A percentile compares a stretch with the other conserved stretches of the same genome.
phyloP scores from a whole-genome alignment of 2,329 filamentous ascomycete genomes.

The Penicillium sp. region DNA sequence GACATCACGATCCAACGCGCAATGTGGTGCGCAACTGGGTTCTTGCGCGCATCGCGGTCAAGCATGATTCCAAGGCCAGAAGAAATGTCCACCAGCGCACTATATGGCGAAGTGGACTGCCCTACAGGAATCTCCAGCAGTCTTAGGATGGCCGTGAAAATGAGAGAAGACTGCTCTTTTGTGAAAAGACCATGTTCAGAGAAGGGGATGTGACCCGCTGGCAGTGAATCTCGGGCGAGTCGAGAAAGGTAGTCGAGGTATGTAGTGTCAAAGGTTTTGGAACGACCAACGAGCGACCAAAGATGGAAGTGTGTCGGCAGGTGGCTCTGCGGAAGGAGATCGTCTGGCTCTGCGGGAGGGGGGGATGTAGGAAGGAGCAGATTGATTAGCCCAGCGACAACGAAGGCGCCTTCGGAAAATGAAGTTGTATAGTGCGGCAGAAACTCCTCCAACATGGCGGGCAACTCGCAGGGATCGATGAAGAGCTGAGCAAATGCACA shows the following conservation, averaged over 20 bases:
- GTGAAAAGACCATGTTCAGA: slow-evolving; percentile 87
- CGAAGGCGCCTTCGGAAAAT: slow-evolving; percentile 84
- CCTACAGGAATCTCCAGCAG: slow-evolving; percentile 94
- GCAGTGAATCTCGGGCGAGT: slow-evolving; percentile 75
- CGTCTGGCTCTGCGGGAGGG: slow-evolving; percentile 59
- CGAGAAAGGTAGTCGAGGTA: slow-evolving; percentile 88
- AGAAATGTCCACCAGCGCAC: slow-evolving; percentile 69
- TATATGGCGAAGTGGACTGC: slow-evolving; percentile 90
- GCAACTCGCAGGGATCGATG: slow-evolving; percentile 82
- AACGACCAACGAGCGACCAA: slow-evolving; percentile 89
- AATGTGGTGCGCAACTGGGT: slow-evolving; percentile 86
- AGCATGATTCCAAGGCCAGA: slow-evolving; percentile 80
- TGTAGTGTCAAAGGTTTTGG: slow-evolving; percentile 77
- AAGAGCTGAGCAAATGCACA: slow-evolving; percentile 87
- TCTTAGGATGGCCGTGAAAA: slow-evolving; percentile 86
- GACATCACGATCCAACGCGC: slow-evolving; percentile 92
- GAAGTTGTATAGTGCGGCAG: slow-evolving; percentile 89
- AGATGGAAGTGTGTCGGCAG: slow-evolving; percentile 93
- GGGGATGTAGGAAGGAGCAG: slow-evolving; percentile 80
- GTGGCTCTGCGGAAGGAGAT: slow-evolving; percentile 83
- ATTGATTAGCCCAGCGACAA: slow-evolving; percentile 84
- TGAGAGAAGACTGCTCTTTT: slow-evolving; percentile 80
- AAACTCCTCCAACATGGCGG: slow-evolving; percentile 74
- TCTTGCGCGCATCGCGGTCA: slow-evolving; percentile 89
- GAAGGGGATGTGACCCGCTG: slow-evolving; percentile 71